These are phyloP conservation scores for Thelonectria discophora DNA, from an alignment of 2,329 filamentous ascomycete species.

Conservation along the genomic window DNA sequence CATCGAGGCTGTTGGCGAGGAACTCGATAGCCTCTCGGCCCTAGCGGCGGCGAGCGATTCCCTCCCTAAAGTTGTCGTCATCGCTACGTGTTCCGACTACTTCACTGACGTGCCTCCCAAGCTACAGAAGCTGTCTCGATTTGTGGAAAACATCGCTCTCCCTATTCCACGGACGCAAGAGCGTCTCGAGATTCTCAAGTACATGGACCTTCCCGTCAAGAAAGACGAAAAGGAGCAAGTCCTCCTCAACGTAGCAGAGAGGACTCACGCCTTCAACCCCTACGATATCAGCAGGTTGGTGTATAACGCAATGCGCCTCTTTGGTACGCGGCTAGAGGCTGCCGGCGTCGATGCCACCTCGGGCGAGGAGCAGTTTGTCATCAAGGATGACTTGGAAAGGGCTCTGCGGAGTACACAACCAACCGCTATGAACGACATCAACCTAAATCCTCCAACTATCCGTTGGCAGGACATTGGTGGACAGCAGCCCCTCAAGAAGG, in stretches of 20 bases:
- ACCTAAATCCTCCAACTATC: constrained; percentile 86
- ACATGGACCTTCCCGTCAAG: constrained; percentile 60
- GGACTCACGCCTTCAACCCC: constrained; percentile 88
- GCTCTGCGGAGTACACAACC: constrained; percentile 78
- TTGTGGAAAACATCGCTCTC: constrained; percentile 75
- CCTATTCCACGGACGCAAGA: constrained; percentile 78
- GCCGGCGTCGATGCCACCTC: constrained; percentile 24
- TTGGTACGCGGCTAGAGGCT: constrained; percentile 38
- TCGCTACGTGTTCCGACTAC: constrained; percentile 77
- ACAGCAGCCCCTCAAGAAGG: constrained; percentile 76
- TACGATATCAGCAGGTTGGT: constrained; percentile 77
- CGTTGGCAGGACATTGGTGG: constrained; percentile 90
- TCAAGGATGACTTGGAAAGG: constrained; percentile 64
- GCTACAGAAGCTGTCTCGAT: constrained; percentile 71
- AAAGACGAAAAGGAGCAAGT: constrained; percentile 59
- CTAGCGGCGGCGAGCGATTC: constrained; percentile 48
- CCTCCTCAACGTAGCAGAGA: constrained; percentile 70
- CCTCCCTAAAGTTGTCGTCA: constrained; percentile 71
- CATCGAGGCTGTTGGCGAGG: constrained; percentile 60
- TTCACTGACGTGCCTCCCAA: constrained; percentile 75
- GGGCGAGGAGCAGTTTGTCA: constrained; percentile 44
- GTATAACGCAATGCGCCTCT: constrained; percentile 42
- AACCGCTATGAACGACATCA: constrained; percentile 88
- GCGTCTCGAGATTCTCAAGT: constrained; percentile 77
- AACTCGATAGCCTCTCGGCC: constrained; percentile 63